Base-by-base conservation (phyloP, 208 protist genomes). In the Acanthamoeba culbertsoni region DNA sequence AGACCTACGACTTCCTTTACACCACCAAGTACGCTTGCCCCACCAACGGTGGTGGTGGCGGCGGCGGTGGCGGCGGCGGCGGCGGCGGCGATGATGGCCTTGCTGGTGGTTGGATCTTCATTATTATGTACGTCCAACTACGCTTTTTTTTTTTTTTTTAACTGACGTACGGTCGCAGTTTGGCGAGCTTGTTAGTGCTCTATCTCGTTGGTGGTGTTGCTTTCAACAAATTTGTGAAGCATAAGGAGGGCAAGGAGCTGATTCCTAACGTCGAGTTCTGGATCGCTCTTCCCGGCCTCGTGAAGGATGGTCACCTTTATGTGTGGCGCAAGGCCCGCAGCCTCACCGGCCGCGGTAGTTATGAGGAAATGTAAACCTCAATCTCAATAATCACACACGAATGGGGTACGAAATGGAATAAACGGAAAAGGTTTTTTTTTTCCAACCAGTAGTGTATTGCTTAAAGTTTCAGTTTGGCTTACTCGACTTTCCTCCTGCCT, bases 211-310 rank as follows among this genome's bases (percentile, higher is more conserved):
- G 18, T n/a, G 86, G 86, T 59, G 86, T 53, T 35, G 57, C 45
- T 20, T 91, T 73, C 59, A 65, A 91, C 57, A 91, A 91, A 57
- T 91, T 91, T 57, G 33, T 51, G 55, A 73, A 26, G 55, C 20
- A 91, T 16, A 10, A 75, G 14, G 59, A 91, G 59, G 86, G 86
- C 51, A 75, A 55, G 62, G 86, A 65, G 26, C 37, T 91, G n/a
- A 48, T 91, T 37, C 86, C 86, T 37, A 91, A 91, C 59, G 86
- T 91, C 31, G 86, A 91, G 37, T 91, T 91, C 59, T 91, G 86
- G 86, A 40, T 55, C 1, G 59, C 59, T 33, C 40, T 91, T 20
- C 86, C 86, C 31, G 86, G 86, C 33, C 86, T 91, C 20, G 86
- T 91, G n/a, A 91, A 91, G 62, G 86, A 91, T 33, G 86, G 86